Evolutionary conservation across 768 basidiomycete genomes (phyloP), one percentile per base, ranked within the genome.

Genomic region (Podaxis carcinomalis): DNA sequence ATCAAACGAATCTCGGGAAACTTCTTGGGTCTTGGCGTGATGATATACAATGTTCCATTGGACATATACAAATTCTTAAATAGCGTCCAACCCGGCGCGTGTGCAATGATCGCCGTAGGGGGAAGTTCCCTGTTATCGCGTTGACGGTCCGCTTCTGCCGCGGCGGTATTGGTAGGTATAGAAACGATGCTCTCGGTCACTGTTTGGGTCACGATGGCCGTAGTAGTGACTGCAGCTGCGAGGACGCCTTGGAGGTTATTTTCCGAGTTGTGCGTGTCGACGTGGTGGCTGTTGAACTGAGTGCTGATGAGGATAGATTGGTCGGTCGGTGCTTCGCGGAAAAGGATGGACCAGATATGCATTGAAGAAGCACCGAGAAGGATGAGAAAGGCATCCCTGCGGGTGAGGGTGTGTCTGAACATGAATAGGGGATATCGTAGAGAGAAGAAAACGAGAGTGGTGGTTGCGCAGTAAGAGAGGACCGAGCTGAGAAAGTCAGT

Each of bases 51-150:
- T 0, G 92, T 93, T 6, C 90, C 90, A 64, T 93, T 89, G 51
- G 86, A 83, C 85, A 93, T 83, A 80, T 95, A 95, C 3, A 95
- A 69, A 69, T 93, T 87, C 27, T 81, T 81, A 72, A 92, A 92
- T 35, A 93, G 73, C 0, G 93, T 93, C 92, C 93, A 95, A 42
- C 93, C 92, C 28, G 87, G 87, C 4, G 86, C 87, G 58, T 91
- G 89, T 23, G 83, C 78, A 11, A 85, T 71, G 28, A 91, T 68
- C 13, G 79, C 75, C 0, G 89, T 90, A 50, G 78, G 74, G 0
- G 84, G 84, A 2, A 89, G 66, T 3, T 65, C 61, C 28, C 66
- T 65, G 59, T 59, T 50, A 69, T 53, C 16, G 65, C 65, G 36
- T 50, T 58, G 1, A 64, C 63, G 53, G 55, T 66, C 11, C 66